phyloP scores from a whole-genome alignment of 768 basidiomycete genomes.

The Xerocomellus intermedius region DNA sequence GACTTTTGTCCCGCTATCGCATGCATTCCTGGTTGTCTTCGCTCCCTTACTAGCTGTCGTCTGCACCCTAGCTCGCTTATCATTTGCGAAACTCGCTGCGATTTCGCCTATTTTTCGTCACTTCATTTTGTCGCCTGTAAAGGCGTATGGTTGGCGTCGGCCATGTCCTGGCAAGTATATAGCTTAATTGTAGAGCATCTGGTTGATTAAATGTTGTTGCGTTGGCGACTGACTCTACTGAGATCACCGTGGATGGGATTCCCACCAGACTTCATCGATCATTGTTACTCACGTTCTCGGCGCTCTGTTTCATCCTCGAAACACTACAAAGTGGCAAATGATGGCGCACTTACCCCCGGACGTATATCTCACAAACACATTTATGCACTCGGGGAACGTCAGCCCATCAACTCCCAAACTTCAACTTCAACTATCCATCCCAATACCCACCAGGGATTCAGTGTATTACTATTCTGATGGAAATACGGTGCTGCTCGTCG shows the following conservation, averaged over 20 bases:
- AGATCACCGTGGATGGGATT: slow-evolving; percentile 19
- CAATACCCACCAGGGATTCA: slow-evolving; percentile 36
- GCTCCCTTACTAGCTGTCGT: slow-evolving; percentile 25
- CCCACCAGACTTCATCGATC: slow-evolving; percentile 15
- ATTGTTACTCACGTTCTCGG: background rate
- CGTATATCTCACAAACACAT: slow-evolving; percentile 31
- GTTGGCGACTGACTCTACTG: background rate
- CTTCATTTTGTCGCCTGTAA: background rate
- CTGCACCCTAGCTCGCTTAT: slow-evolving; percentile 9
- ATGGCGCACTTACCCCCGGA: slow-evolving; percentile 34
- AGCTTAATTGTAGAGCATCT: slow-evolving; percentile 12
- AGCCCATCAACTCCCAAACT: slow-evolving; percentile 36
- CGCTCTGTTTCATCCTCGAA: slow-evolving; percentile 15
- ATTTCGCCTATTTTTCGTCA: slow-evolving; percentile 6
- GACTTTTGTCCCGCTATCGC: slow-evolving; percentile 12
- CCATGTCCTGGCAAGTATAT: slow-evolving; percentile 8
- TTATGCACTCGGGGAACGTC: slow-evolving; percentile 33
- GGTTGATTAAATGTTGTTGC: background rate
- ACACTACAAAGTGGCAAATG: slow-evolving; percentile 8
- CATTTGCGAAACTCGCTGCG: slow-evolving; percentile 5
- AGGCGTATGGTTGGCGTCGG: background rate
- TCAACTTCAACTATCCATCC: slow-evolving; percentile 32
- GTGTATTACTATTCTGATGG: slow-evolving; percentile 42
- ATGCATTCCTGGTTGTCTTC: slow-evolving; percentile 25
- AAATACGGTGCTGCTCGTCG: slow-evolving; percentile 43